Evolutionary conservation across 75 land plant genomes (phyloP), one percentile per base, ranked within the genome.

Genomic region (Cunninghamia lanceolata): DNA sequence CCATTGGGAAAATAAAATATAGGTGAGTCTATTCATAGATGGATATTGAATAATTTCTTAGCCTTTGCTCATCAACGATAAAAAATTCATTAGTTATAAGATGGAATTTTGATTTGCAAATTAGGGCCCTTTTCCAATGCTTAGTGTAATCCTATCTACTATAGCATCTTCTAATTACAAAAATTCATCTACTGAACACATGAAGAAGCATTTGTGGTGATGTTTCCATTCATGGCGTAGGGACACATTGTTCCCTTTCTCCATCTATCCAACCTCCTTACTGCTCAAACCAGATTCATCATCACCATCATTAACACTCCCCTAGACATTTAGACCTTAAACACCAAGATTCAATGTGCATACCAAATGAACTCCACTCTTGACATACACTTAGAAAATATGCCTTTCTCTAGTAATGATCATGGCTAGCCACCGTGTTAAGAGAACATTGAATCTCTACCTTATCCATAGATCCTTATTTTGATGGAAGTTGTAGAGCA

Each of bases 231-330:
- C 54, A 47, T 87, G 78, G 86, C 76, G 38, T 89, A 88, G 73
- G 91, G 91, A 84, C 91, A 88, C 66, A 39, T 91, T 77, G 86
- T 84, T 86, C 92, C 90, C 82, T 83, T 88, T 83, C 34, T 88
- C 34, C 16, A 84, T 52, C 86, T 91, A 4, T 82, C 90, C 28
- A 74, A 74, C 35, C 46, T 83, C 85, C 80, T 87, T 19, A 71
- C 88, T 28, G 32, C 54, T 9, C 73, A 30, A 28, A 38, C 78
- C 5, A 73, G 38, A 34, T 34, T 25, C 83, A 53, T 59, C 63
- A 86, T 90, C 38, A 82, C 88, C 83, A 13, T 91, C 30, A 88
- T 85, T 73, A 87, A 36, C 80, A 88, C 88, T 34, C 92, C 88
- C 53, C 88, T 91, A 46, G 88, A 86, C 88, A 40, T 85, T 84